Evolutionary conservation across 805 yeast species (phyloP), one percentile per base, ranked within the genome.

Genomic region (Nakazawaea ambrosiae): DNA sequence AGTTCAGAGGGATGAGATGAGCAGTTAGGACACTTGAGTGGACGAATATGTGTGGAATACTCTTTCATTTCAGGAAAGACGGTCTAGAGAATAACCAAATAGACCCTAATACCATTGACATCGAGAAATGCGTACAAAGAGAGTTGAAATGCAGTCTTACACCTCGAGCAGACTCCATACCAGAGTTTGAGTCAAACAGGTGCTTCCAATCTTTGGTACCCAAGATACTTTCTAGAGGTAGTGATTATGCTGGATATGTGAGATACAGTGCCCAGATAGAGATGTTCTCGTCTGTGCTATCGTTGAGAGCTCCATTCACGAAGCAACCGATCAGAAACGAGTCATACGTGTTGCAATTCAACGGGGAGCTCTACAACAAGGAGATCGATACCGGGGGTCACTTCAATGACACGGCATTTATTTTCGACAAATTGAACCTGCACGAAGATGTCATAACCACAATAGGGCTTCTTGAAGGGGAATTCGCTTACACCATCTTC

Each of bases 361-460:
- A 94, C 54, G 99, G 98, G 0, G 97, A 92, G 49, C 58, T 92
- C 9, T 92, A 92, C 55, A 80, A 80, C 45, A 46, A 54, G 1
- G 81, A 70, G 26, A 69, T 81, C 17, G 46, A 62, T 23, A 44
- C 48, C 0, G 58, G 40, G 4, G 22, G 20, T 14, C 48, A 45
- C 22, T 37, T 64, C 1, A 84, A 84, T 53, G 97, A 89, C 55
- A 78, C 94, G 0, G 63, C 55, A 3, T 81, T 55, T 45, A 57
- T 86, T 5, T 60, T 63, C 33, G 49, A 61, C 1, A 48, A 49
- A 22, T 51, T 83, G 22, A 35, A 45, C 10, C 38, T 12, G 5
- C 51, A 55, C 2, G 41, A 44, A 1, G 68, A 75, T 17, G 56
- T 81, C 3, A 33, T 61, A 1, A 44, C 57, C 2, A 59, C 75